Evolutionary conservation across 257 asterid genomes (phyloP).

Genomic region (Solanum arcanum): DNA sequence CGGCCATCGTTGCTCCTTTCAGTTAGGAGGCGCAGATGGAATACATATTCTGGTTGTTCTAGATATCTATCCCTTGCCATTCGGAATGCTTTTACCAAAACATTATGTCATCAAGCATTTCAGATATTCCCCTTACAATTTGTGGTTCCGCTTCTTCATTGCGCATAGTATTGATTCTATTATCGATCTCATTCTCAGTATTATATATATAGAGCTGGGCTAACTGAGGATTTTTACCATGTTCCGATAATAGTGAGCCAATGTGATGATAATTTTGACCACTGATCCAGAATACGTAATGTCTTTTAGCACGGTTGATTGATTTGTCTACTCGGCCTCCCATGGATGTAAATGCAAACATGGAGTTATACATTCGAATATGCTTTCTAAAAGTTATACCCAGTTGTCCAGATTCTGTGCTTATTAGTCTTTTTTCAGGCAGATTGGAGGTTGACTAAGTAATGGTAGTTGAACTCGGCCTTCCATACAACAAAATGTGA

Average conservation of each 20-base stretch:
- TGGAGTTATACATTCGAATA: not conserved
- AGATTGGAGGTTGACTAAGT: not conserved
- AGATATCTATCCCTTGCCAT: not conserved
- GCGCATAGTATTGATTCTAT: not conserved
- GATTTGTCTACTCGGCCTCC: not conserved
- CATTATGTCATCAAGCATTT: not conserved
- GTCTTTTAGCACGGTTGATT: not conserved
- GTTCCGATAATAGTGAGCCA: not conserved
- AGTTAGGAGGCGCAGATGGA: not conserved
- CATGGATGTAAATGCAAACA: not conserved
- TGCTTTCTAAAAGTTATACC: not conserved
- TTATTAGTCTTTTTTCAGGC: not conserved
- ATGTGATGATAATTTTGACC: not conserved
- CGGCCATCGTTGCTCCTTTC: not conserved
- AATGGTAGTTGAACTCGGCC: not conserved
- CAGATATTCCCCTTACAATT: not conserved
- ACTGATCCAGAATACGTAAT: not conserved
- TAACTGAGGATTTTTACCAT: not conserved
- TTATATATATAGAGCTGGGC: not conserved
- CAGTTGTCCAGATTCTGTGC: not conserved
- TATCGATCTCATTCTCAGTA: not conserved
- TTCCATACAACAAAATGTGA: not conserved
- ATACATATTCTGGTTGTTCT: not conserved
- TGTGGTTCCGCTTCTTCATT: not conserved
- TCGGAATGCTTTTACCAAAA: not conserved